A percentile compares a stretch with the other conserved stretches of the same genome.
Evolutionary conservation across 2,329 filamentous ascomycete genomes (phyloP).

Genomic region (Penicillium carneum): DNA sequence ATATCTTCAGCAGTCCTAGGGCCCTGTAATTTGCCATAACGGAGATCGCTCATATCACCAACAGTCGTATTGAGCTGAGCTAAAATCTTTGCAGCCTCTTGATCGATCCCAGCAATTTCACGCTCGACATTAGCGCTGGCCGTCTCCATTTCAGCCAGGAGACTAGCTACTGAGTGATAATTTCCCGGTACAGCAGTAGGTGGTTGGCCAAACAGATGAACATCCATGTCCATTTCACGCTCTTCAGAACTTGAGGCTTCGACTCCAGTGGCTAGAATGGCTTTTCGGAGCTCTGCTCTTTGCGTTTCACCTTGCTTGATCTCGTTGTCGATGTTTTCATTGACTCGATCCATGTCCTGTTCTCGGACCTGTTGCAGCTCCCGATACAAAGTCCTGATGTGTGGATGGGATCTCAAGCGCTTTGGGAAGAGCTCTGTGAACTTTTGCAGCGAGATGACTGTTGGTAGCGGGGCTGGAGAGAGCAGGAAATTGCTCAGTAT

Average conservation of each 20-base stretch:
- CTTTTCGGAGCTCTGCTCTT: conserved; percentile 49
- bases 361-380: conserved; percentile 79
- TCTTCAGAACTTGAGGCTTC: conserved; percentile 45
- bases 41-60: conserved; percentile 78
- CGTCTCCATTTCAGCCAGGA: conserved; percentile 73
- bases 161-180: conserved; percentile 67
- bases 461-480: conserved; percentile 74
- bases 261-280: conserved; percentile 42
- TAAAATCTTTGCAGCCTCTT: conserved; percentile 68
- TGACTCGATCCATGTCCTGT: conserved; percentile 71
- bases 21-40: conserved; percentile 73
- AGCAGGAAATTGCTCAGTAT: conserved; percentile 82
- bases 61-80: conserved; percentile 70
- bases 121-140: conserved; percentile 71
- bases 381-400: conserved; percentile 75
- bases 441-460: conserved; percentile 74
- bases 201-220: conserved; percentile 66
- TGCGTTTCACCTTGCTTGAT: conserved; percentile 47
- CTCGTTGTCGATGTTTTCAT: conserved; percentile 58
- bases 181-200: conserved; percentile 50
- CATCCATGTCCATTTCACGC: conserved; percentile 55
- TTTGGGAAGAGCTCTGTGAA: conserved; percentile 80
- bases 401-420: conserved; percentile 68
- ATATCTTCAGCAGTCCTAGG: conserved; percentile 66
- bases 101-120: conserved; percentile 71